A percentile compares a stretch with the other conserved stretches of the same genome.
These are phyloP conservation scores for Helianthus tuberosus DNA, from an alignment of 129 eudicot species.

Conservation along the genomic window DNA sequence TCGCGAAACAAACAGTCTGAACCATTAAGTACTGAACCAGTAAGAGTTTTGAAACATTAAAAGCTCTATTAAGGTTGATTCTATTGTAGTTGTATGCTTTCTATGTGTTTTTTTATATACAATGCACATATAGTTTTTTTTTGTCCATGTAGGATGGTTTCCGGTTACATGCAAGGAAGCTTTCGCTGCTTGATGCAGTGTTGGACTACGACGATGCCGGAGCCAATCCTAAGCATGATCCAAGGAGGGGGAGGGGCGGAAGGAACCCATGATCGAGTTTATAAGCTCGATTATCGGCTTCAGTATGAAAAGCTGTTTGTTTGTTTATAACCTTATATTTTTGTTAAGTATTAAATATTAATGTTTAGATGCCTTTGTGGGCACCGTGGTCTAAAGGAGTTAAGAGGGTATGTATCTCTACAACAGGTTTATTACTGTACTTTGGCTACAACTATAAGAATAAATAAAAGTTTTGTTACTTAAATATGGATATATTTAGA, in stretches of 20 bases:
- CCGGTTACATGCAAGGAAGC: constrained; percentile 54
- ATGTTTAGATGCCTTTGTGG: constrained; percentile 35
- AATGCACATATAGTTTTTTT: neutral
- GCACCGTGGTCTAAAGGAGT: constrained; percentile 13
- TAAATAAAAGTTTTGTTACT: constrained; percentile 10
- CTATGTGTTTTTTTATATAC: neutral
- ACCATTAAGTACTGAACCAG: no score
- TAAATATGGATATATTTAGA: no score
- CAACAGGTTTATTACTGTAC: constrained; percentile 5
- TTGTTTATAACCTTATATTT: neutral
- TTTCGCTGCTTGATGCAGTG: constrained; percentile 37
- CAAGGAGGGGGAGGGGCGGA: constrained; percentile 61
- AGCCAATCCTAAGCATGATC: constrained; percentile 77
- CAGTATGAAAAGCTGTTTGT: neutral
- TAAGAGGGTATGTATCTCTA: constrained; percentile 1
- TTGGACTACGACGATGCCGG: constrained; percentile 82
- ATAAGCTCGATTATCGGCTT: constrained; percentile 18
- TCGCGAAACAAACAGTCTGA: no score
- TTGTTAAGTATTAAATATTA: constrained; percentile 1
- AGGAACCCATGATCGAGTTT: constrained; percentile 45
- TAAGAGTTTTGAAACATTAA: no score
- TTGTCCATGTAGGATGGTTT: constrained; percentile 43
- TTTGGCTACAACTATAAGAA: constrained; percentile 21
- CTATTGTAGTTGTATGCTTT: neutral
- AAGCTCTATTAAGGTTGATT: neutral